Conservation (phyloP, 768 basidiomycete species). For the Russula griseocarnosa region DNA sequence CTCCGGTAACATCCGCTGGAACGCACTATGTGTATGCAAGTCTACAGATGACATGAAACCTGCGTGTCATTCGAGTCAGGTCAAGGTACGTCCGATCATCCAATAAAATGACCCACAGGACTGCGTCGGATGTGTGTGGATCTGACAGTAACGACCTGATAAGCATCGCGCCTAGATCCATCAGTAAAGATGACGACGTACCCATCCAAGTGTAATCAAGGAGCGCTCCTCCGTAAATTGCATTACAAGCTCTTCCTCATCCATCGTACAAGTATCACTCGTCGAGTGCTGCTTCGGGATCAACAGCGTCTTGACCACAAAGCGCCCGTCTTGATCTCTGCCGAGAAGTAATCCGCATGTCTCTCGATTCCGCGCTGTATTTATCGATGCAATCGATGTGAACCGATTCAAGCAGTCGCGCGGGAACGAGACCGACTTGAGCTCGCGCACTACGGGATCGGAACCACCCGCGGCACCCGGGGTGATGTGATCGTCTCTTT, state of each 20-base stretch:
- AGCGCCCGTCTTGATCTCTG: slow-evolving; percentile 56
- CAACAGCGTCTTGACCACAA: slow-evolving; percentile 71
- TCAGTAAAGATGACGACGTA: slow-evolving; percentile 38
- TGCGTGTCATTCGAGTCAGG: slow-evolving; percentile 31
- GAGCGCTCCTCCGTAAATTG: slow-evolving; percentile 78
- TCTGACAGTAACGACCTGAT: slow-evolving; percentile 43
- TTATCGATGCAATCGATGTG: slow-evolving; percentile 68
- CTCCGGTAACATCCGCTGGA: slow-evolving; percentile 86
- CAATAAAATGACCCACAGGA: slow-evolving; percentile 52
- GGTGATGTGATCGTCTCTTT: slow-evolving; percentile 34
- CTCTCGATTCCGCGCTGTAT: slow-evolving; percentile 75
- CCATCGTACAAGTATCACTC: slow-evolving; percentile 90
- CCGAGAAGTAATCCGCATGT: slow-evolving; percentile 86
- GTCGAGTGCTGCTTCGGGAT: slow-evolving; percentile 88
- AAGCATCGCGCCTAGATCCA: slow-evolving; percentile 2
- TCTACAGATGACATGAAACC: slow-evolving; percentile 95
- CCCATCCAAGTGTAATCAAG: slow-evolving; percentile 89
- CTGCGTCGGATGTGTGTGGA: slow-evolving; percentile 89
- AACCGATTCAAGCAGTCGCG: slow-evolving; percentile 71
- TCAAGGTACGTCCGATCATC: not conserved
- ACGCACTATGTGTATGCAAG: slow-evolving; percentile 85
- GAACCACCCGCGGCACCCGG: slow-evolving; percentile 31
- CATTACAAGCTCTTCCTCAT: slow-evolving; percentile 82
- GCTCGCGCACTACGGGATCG: slow-evolving; percentile 40
- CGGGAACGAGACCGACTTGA: slow-evolving; percentile 67